Base-by-base conservation (phyloP, 106 monocot species). In the Chionographis japonica region DNA sequence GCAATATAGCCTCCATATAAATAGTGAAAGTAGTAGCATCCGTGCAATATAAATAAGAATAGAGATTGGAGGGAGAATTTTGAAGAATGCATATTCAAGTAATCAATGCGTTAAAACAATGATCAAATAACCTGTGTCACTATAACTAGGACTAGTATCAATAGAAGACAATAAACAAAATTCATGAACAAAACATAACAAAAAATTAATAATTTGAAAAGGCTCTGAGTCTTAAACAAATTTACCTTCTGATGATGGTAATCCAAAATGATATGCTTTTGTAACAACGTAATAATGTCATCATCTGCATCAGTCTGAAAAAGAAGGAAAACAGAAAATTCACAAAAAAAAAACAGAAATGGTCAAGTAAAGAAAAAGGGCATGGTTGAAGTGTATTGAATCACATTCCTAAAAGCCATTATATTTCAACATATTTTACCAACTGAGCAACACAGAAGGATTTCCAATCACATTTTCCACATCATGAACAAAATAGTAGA, bases 221-320 rank as follows among this genome's bases (percentile, higher is more conserved):
- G 27, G 27, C 27, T 27, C 27, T 1, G 27, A 27, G 27, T 27
- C 27, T 27, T 27, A 1, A 10, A 58, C 18, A 37, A 50, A 64
- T 39, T 20, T 85, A 98, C 98, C 98, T 89, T 82, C 10, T 75
- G 68, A 58, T 75, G 85, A 58, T 87, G 82, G 57, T 80, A 93
- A 70, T 93, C 87, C 42, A 68, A 76, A 73, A 83, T 73, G 8
- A 93, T 85, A 65, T 90, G 86, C 58, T 72, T 80, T 63, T 74
- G 85, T 59, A 98, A 70, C 52, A 81, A 68, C 38, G 42, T 63
- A 53, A 98, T 46, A 40, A 90, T 77, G 19, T 79, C 87, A 81
- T 80, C 84, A 70, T 71, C 77, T 58, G 60, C 72, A 59, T 81
- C 78, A 60, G 52, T 68, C 98, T 98, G 82, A 8, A 60, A 56